These are phyloP conservation scores for Annona cherimola DNA, from an alignment of 164 flowering plant species.

Conservation along the genomic window DNA sequence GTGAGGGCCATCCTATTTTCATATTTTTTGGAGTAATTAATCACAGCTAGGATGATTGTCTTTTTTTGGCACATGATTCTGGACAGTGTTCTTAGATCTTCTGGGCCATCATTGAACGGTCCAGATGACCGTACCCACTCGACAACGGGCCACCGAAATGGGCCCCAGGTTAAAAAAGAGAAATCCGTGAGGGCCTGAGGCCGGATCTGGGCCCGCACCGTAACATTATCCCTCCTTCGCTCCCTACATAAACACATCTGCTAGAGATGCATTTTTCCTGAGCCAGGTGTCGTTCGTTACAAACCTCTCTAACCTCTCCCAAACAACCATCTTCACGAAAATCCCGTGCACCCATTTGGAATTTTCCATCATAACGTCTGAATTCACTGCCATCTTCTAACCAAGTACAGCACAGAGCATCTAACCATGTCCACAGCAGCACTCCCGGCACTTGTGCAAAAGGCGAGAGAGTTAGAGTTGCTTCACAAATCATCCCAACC, in stretches of 20 bases:
- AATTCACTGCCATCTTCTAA: not conserved
- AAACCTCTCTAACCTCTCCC: not conserved
- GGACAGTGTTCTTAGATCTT: too few relatives aligned
- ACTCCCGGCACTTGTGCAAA: constrained; percentile 10
- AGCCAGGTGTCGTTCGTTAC: not conserved
- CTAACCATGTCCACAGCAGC: constrained; percentile 27
- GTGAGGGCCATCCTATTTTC: too few relatives aligned
- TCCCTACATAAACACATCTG: not conserved
- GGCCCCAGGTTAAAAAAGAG: not conserved
- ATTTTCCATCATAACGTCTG: not conserved
- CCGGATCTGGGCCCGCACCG: not conserved
- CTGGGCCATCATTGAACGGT: too few relatives aligned
- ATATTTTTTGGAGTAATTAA: too few relatives aligned
- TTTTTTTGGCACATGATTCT: too few relatives aligned
- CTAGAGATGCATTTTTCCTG: not conserved
- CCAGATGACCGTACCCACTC: too few relatives aligned
- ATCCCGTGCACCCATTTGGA: constrained; percentile 1
- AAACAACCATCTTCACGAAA: constrained; percentile 2
- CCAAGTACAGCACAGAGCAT: not conserved
- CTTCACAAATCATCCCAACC: constrained; percentile 6
- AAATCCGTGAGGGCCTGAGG: not conserved
- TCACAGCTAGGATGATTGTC: too few relatives aligned
- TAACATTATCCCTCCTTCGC: not conserved
- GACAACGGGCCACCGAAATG: not conserved
- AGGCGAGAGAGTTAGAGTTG: constrained; percentile 12